A percentile compares a stretch with the other conserved stretches of the same genome.
phyloP scores from a whole-genome alignment of 2,329 filamentous ascomycete genomes.

The Trichoderma atrobrunneum region DNA sequence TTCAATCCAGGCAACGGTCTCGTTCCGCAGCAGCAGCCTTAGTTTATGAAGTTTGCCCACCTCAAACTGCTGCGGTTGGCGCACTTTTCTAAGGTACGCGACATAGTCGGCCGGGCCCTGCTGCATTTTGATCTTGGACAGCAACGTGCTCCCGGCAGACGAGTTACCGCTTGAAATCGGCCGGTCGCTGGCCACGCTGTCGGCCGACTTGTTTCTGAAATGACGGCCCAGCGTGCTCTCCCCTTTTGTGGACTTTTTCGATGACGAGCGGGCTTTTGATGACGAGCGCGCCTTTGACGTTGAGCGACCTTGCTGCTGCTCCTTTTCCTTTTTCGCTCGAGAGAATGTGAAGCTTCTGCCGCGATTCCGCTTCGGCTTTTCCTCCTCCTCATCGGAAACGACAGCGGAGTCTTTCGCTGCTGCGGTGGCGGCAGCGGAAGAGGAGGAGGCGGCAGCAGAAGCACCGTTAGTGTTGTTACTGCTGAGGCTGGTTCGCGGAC shows the following conservation, averaged over 20 bases:
- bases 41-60: constrained; percentile 96
- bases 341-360: constrained; percentile 71
- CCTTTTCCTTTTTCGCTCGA: constrained; percentile 59
- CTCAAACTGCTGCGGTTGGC: constrained; percentile 79
- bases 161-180: constrained; percentile 47
- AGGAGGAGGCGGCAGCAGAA: constrained; percentile 23
- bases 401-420: constrained; percentile 27
- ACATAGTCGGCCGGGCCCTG: constrained; percentile 82
- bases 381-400: constrained; percentile 42
- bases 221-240: constrained; percentile 62
- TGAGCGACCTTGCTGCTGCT: constrained; percentile 41
- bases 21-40: constrained; percentile 82
- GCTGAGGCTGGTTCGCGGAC: constrained; percentile 46
- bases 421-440: constrained; percentile 31
- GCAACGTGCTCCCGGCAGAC: constrained; percentile 51
- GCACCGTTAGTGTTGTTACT: constrained; percentile 37
- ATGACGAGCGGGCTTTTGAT: constrained; percentile 63
- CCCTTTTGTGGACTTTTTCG: constrained; percentile 67
- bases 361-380: constrained; percentile 49
- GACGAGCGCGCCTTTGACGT: constrained; percentile 64
- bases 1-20: constrained; percentile 94
- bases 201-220: constrained; percentile 69
- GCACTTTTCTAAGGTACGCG: constrained; percentile 74
- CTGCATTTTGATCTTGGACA: constrained; percentile 70
- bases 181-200: constrained; percentile 63